Evolutionary conservation across 352 stramenopile species (phyloP), one percentile per base, ranked within the genome.

Genomic region (Phytopythium boreale): DNA sequence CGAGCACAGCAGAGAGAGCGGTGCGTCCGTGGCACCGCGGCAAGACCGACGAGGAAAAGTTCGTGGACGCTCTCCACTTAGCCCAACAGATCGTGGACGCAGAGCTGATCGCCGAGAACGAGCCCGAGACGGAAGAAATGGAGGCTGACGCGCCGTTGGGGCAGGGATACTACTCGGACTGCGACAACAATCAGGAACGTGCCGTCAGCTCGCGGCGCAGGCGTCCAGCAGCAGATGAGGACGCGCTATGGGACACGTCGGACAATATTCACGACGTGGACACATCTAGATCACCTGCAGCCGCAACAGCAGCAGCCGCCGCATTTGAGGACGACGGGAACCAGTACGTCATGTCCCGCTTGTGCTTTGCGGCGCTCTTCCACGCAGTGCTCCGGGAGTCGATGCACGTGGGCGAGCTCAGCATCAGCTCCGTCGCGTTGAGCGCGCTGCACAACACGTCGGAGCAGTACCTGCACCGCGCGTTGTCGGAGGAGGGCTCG

Each of bases 101-200:
- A 0, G 71, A 87, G 34, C 59, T 90, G 37, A 47, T 76, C 20
- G 20, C 73, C 56, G 29, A 59, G 14, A 52, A 76, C 12, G 66
- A 81, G 46, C 56, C 65, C 1, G 71, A 79, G 47, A 61, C 44
- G 6, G 63, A 84, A 9, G 69, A 77, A 6, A 56, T 66, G 56
- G 67, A 87, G 14, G 50, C 66, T 15, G 75, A 91, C 39, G 52
- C 61, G 14, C 63, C 78, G 29, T 68, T 75, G 37, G 85, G 85
- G 7, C 85, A 95, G 61, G 87, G 84, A 3, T 88, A 94, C 52
- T 77, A 72, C 22, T 95, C 87, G 27, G 87, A 93, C 59, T 87
- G 72, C 39, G 82, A 92, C 41, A 71, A 76, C n/a, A 60, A 62
- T 26, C 62, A 71, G 17, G 71, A 87, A 15, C 5, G 17, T 26